Evolutionary conservation across 1,139 yeast species (phyloP).

Genomic region (Debaryomycetaceae sp.): DNA sequence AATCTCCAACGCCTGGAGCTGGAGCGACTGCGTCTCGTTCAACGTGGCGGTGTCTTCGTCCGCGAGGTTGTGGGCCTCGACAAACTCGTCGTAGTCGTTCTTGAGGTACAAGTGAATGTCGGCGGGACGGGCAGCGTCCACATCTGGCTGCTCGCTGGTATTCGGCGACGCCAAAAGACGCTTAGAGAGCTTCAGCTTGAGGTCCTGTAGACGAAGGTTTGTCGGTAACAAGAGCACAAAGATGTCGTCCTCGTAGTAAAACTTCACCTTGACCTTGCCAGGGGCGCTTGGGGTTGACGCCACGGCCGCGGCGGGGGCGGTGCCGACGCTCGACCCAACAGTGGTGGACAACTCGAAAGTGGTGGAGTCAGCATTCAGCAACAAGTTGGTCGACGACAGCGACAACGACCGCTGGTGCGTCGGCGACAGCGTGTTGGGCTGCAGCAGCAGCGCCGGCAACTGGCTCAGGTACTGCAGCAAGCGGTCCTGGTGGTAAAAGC

Average conservation of each 20-base stretch:
- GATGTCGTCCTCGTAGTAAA: slow-evolving; percentile 84
- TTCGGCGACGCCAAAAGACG: slow-evolving; percentile 38
- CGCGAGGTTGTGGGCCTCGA: slow-evolving; percentile 24
- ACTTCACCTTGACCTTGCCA: slow-evolving; percentile 62
- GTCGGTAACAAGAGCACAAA: slow-evolving; percentile 79
- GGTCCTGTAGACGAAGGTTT: slow-evolving; percentile 53
- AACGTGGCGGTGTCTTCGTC: slow-evolving; percentile 20
- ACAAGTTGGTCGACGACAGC: slow-evolving; percentile 13
- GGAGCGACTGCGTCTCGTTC: slow-evolving; percentile 16
- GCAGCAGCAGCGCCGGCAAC: slow-evolving; percentile 10
- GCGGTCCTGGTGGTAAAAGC: slow-evolving; percentile 41
- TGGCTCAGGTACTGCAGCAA: slow-evolving; percentile 35
- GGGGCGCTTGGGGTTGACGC: slow-evolving; percentile 2
- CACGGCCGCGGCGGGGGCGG: slow-evolving; percentile 6
- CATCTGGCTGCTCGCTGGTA: slow-evolving; percentile 4
- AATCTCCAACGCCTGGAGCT: slow-evolving; percentile 33
- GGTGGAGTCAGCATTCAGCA: slow-evolving; percentile 1
- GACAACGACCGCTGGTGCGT: slow-evolving; percentile 17
- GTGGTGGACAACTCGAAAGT: background rate
- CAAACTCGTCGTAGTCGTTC: slow-evolving; percentile 40
- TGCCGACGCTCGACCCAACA: slow-evolving; percentile 4
- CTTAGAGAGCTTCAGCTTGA: slow-evolving; percentile 61
- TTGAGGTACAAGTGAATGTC: slow-evolving; percentile 32
- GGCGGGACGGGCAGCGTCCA: too few species aligned
- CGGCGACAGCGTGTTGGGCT: slow-evolving; percentile 4